Base-by-base conservation (phyloP, 2,329 filamentous ascomycete genomes). In the Aspergillus alliaceus region DNA sequence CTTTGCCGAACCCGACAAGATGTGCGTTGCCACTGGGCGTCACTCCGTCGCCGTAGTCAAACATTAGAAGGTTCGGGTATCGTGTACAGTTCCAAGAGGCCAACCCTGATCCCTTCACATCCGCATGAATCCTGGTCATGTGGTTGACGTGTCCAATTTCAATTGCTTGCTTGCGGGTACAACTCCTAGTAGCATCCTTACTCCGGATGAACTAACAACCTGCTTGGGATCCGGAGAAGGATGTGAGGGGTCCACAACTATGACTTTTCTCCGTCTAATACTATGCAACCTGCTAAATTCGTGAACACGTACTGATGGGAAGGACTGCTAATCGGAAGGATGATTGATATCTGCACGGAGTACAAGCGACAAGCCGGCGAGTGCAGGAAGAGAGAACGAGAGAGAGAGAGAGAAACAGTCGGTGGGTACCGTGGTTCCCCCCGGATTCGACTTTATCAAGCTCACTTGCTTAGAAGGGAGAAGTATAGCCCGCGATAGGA, bases 121-220 rank as follows among this genome's bases (percentile, higher is more conserved):
- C 61, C 8, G 61, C 64, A 35, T 68, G 64, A 8, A 66, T 54
- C 50, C 66, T 68, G 24, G 62, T 59, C 29, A 64, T 40, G 51
- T 57, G 56, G 48, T 64, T 59, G 22, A 63, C 35, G 35, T 57
- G 54, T 9, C 54, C 54, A 20, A 57, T 47, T 4, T n/a, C 60
- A 61, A 68, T 61, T 3, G 66, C 66, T 35, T 66, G 58, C 18
- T 56, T 52, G 18, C 64, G 64, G 2, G 8, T 31, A 18, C 27
- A 12, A n/a, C 7, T 4, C 31, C 44, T 47, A 14, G 27, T n/a
- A 47, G n/a, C 44, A 18, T 14, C 22, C 22, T 29, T 25, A 15
- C n/a, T 29, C 25, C 24, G 42, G 42, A 22, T 46, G 44, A 47
- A 2, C 44, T 15, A 18, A 15, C 15, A 31, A 31, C n/a, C n/a